Evolutionary conservation across 257 asterid species (phyloP).

Genomic region (Lycium ferocissimum): DNA sequence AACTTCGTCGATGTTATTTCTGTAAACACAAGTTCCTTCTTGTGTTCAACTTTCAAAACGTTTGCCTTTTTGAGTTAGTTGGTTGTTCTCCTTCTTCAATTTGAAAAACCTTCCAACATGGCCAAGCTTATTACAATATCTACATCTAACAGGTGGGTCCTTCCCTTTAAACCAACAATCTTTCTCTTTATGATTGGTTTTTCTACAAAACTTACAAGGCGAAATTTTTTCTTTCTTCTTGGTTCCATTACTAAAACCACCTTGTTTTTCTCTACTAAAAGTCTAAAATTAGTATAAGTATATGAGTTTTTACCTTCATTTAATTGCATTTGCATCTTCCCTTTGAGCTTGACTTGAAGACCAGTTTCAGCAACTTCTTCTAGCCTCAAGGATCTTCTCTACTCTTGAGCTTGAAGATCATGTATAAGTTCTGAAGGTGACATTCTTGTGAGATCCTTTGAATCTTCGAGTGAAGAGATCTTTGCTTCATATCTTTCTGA

Average conservation of each 20-base stretch:
- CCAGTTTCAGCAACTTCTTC: conserved; percentile 14
- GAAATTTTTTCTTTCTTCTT: neutral
- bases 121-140: neutral
- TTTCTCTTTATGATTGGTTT: neutral
- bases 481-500: conserved; percentile 12
- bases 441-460: neutral
- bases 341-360: neutral
- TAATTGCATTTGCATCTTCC: neutral
- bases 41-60: neutral
- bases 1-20: neutral
- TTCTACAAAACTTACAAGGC: neutral
- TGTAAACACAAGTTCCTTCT: neutral
- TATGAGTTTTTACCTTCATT: neutral
- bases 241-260: neutral
- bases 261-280: neutral
- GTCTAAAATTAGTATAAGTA: neutral
- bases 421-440: neutral
- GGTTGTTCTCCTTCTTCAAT: neutral
- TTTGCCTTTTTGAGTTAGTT: neutral
- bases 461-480: conserved; percentile 22
- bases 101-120: neutral
- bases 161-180: neutral
- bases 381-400: neutral
- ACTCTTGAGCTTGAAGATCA: conserved; percentile 24
- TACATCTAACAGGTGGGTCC: neutral